phyloP scores from a whole-genome alignment of 176 grass and related monocot species.

The Puya raimondii region DNA sequence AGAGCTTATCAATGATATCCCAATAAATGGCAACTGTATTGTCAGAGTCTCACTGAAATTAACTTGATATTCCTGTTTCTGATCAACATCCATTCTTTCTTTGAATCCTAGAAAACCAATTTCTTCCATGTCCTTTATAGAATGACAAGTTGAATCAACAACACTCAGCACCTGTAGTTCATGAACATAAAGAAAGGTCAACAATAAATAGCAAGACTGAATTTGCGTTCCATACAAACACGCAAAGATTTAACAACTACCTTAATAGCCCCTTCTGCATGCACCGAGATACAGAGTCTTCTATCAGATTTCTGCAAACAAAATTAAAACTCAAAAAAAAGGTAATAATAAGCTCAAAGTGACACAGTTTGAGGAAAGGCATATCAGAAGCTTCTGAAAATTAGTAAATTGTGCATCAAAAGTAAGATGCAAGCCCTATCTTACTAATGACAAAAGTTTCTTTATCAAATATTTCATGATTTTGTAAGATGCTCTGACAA shows the following conservation, averaged over 20 bases:
- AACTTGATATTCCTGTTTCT: constrained; percentile 56
- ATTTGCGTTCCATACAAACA: constrained; percentile 11
- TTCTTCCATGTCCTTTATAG: constrained; percentile 58
- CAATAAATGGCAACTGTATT: constrained; percentile 70
- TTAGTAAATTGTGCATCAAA: neutral
- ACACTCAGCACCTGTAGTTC: constrained; percentile 76
- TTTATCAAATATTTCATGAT: too few relatives aligned
- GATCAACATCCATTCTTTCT: constrained; percentile 58
- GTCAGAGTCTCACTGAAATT: constrained; percentile 62
- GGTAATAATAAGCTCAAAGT: constrained; percentile 2
- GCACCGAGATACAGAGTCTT: constrained; percentile 68
- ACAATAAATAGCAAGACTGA: constrained; percentile 11
- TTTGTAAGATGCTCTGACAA: too few relatives aligned
- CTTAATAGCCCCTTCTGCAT: constrained; percentile 93
- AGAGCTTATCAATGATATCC: constrained; percentile 90
- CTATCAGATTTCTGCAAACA: constrained; percentile 72
- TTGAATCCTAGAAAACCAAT: constrained; percentile 51
- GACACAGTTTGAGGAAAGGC: neutral
- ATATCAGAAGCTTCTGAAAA: neutral
- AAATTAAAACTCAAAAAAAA: constrained; percentile 10
- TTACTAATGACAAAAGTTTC: too few relatives aligned
- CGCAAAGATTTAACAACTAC: constrained; percentile 24
- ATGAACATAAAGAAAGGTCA: constrained; percentile 28
- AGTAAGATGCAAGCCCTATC: neutral
- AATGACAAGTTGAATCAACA: constrained; percentile 77